Evolutionary conservation across 352 stramenopile genomes (phyloP), one percentile per base, ranked within the genome.

Genomic region (Plasmopara halstedii): DNA sequence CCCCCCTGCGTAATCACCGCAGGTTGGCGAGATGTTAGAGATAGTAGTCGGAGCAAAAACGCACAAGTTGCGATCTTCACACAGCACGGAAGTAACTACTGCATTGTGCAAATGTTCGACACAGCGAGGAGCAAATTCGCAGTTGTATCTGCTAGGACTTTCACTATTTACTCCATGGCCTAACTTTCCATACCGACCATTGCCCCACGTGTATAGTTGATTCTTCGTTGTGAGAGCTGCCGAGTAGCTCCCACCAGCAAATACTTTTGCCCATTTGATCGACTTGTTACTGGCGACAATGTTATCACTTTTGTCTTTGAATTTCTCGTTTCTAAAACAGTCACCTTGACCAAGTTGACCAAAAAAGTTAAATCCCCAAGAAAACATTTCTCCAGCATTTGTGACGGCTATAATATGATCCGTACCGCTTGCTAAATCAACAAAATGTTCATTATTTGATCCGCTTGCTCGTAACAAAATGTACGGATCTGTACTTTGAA

Each of bases 341-440:
- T 36, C 45, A 0, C 78, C 79, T 3, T 86, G 54, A 0, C 85
- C 83, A 6, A 94, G 71, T 44, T 93, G 78, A 0, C 85, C 85
- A 46, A 77, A 83, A 0, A 57, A 64, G 45, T 96, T 94, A 6
- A 91, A 67, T 0, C 85, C 85, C 82, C 83, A 95, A 4, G 76
- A 62, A 40, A 70, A 87, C 0, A 91, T 33, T 9, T 69, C 44
- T 0, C 84, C 81, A 5, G 48, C 46, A 4, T 19, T 56, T n/a
- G 73, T 83, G 18, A 88, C 42, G 10, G 73, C 78, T 2, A 96
- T 50, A 7, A 72, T 60, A 46, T 95, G 86, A 0, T 73, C 62
- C 26, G 53, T 82, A 18, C 86, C 85, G 10, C 68, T 75, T 2
- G 78, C 64, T 13, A 95, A 73, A 13, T 48, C 58, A 6, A 75